Evolutionary conservation across 129 eudicot genomes (phyloP).

Genomic region (Tagetes patula): DNA sequence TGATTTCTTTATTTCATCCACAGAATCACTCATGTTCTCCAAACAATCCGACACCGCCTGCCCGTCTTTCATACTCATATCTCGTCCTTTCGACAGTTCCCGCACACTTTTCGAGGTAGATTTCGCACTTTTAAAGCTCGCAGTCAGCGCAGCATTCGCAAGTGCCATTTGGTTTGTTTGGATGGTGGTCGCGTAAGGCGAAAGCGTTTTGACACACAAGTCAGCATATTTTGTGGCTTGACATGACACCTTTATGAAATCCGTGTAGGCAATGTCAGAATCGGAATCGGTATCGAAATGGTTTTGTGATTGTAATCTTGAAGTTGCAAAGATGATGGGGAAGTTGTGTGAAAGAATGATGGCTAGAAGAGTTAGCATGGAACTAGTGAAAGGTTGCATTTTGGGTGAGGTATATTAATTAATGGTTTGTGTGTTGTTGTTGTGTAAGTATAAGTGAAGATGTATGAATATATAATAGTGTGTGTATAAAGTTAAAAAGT

Average conservation of each 20-base stretch:
- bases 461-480: not conserved
- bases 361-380: constrained; percentile 24
- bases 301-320: not conserved
- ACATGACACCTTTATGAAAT: constrained; percentile 43
- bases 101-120: constrained; percentile 26
- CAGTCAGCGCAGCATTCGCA: constrained; percentile 33
- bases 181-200: constrained; percentile 33
- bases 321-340: constrained; percentile 14
- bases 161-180: constrained; percentile 26
- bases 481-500: not conserved
- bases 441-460: not conserved
- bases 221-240: constrained; percentile 33
- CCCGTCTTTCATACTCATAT: constrained; percentile 35
- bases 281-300: not conserved
- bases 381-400: constrained; percentile 40
- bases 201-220: constrained; percentile 36
- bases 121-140: constrained; percentile 28
- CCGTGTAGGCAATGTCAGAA: no score
- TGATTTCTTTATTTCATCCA: constrained; percentile 41
- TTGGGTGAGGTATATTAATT: not conserved
- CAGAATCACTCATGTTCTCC: constrained; percentile 42
- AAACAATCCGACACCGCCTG: constrained; percentile 38
- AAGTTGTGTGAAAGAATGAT: constrained; percentile 15
- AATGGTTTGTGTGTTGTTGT: not conserved
- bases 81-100: constrained; percentile 24